Percentiles rank a stretch among this genome's conserved stretches.
Evolutionary conservation across 2,329 filamentous ascomycete genomes (phyloP).

Genomic region (Cordyceps fumosorosea): DNA sequence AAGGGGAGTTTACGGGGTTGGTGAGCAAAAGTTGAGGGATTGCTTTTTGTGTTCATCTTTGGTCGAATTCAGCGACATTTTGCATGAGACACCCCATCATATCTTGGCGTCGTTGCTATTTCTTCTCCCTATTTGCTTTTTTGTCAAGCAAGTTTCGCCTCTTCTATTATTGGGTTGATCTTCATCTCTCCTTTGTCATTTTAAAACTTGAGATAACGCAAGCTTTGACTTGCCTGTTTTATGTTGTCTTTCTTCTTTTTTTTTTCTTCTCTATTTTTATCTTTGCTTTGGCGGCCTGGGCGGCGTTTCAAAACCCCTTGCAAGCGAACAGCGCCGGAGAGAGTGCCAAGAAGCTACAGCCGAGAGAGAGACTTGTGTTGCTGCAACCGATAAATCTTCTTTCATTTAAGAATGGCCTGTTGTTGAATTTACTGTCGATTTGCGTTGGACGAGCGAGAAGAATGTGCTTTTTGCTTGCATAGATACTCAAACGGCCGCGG

Average conservation of each 20-base stretch:
- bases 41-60: neutral
- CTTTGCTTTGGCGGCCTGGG: neutral
- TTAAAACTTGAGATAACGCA: neutral
- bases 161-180: neutral
- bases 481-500: neutral
- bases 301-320: neutral
- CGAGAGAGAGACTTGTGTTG: neutral
- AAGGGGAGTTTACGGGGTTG: neutral
- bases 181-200: neutral
- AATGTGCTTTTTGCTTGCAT: neutral
- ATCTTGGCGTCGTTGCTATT: neutral
- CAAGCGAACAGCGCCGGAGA: neutral
- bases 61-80: constrained; percentile 2
- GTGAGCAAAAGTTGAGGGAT: neutral
- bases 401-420: neutral
- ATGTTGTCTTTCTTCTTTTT: neutral
- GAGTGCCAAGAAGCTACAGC: neutral
- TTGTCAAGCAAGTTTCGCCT: neutral
- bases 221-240: neutral
- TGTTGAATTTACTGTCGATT: neutral
- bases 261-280: neutral
- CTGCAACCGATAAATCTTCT: neutral
- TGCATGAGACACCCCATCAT: neutral
- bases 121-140: neutral
- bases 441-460: neutral